Base-by-base conservation (phyloP, 2,329 filamentous ascomycete species). In the Paraphaeosphaeria minitans region DNA sequence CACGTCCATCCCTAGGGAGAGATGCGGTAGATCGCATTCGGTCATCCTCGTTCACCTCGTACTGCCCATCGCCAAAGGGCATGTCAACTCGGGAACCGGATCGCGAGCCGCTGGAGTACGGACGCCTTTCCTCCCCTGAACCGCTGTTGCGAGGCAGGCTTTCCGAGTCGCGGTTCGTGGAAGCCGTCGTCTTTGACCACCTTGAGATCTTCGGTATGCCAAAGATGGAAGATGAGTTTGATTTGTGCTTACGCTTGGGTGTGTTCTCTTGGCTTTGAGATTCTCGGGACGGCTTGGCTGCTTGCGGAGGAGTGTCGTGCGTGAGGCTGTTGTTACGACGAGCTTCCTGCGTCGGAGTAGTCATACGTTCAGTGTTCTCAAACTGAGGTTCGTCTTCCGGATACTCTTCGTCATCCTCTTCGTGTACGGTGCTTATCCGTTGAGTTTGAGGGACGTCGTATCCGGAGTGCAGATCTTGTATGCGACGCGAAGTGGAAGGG, bases 141-240 rank as follows among this genome's bases (percentile, higher is more conserved):
- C 82, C 83, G 68, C 87, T 91, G 68, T 85, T 87, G 42, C 89
- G 75, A 35, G 71, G 87, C 75, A 93, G 90, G 42, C 89, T 90
- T 66, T 90, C 89, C 46, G 91, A 51, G 33, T 51, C 48, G 21
- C 48, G 89, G 45, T 93, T 87, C 60, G 92, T 96, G 0, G 93
- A 97, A 4, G 93, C 86, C 0, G 95, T 99, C 2, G 94, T 98
- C 79, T 96, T 95, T 0, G 94, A 98, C 95, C 95, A 99, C 45
- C 95, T 87, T 6, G 95, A 98, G 62, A 97, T 93, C 80, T 96
- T 97, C 24, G 93, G 93, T 61, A 80, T 78, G 50, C 78, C 79
- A 56, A 96, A 90, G 82, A 88, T 83, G 0, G 91, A 92, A 0
- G 92, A 95, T 58, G 88, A 87, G 72, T 86, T 90, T 0, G 92